Evolutionary conservation across 208 protist genomes (phyloP), one percentile per base, ranked within the genome.

Genomic region (Acanthamoeba triangularis): DNA sequence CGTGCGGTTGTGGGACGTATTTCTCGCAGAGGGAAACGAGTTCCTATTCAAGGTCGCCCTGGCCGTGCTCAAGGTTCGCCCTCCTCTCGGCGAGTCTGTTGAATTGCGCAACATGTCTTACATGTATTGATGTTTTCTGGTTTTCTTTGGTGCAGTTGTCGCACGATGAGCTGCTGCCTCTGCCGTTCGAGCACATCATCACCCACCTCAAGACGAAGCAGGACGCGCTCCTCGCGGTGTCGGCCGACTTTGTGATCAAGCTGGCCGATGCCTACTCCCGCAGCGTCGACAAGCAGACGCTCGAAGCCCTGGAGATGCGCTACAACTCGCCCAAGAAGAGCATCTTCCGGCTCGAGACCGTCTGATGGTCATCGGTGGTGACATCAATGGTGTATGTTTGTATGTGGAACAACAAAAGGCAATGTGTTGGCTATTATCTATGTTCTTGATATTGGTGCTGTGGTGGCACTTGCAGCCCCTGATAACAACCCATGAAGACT

Each of bases 1-100:
- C 49, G 82, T 90, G 28, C 82, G 54, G 25, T 28, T 90, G 33
- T 90, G 82, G 82, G 82, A 90, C 49, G 82, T 90, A 2, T 90
- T 90, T n/a, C 37, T 90, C 16, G 82, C 54, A 1, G 82, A 90
- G 20, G 82, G 82, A 10, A 37, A 67, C 54, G 52, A 59, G 52
- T 90, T 54, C 23, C 49, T 90, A 16, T 90, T 90, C 82, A 90
- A 90, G 37, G n/a, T 90, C n/a, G 82, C 82, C 3, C 37, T 90
- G 10, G 82, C 82, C 10, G 37, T 90, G 13, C 82, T 90, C 41
- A 90, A 47, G 52, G 44, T 85, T 37, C 13, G 44, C 49, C 13
- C 49, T 54, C 49, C 5, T 13, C 13, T 54, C 8, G 5, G 49
- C 13, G 49, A 16, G 49, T 54, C 8, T 54, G 49, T 54, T 5